Conservation (phyloP, 2,329 filamentous ascomycete genomes). For the Leptodontidium sp. region DNA sequence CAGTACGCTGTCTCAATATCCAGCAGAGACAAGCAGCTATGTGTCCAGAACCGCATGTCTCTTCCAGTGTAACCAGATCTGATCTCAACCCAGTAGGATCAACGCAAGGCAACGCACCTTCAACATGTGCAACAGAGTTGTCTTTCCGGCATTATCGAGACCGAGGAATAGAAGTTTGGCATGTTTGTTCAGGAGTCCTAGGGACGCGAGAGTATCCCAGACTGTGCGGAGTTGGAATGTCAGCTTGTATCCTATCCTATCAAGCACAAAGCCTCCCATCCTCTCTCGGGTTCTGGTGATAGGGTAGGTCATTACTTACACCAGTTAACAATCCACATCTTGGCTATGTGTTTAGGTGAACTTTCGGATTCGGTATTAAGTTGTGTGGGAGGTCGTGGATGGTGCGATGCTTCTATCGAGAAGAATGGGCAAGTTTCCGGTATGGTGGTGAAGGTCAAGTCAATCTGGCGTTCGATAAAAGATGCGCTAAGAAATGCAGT, state of each 20-base stretch:
- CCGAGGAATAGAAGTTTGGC: constrained; percentile 94
- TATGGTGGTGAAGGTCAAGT: constrained; percentile 19
- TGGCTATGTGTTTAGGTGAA: constrained; percentile 26
- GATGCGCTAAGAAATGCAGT: constrained; percentile 15
- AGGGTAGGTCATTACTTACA: constrained; percentile 65
- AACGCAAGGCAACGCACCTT: constrained; percentile 67
- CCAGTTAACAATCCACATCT: constrained; percentile 96
- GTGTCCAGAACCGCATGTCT: constrained; percentile 11
- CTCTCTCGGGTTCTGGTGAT: constrained; percentile 2
- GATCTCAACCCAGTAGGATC: constrained; percentile 7
- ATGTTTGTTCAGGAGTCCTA: constrained; percentile 94
- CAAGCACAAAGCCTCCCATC: background rate
- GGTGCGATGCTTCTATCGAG: constrained; percentile 4
- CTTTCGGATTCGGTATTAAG: background rate
- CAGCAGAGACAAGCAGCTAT: constrained; percentile 15
- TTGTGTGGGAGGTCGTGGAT: background rate
- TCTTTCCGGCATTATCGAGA: constrained; percentile 95
- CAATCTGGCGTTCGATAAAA: constrained; percentile 25
- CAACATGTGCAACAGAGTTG: constrained; percentile 91
- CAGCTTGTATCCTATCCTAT: constrained; percentile 37
- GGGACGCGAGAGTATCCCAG: constrained; percentile 87
- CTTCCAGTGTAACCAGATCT: constrained; percentile 8
- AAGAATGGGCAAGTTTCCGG: constrained; percentile 12
- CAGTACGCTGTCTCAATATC: constrained; percentile 29
- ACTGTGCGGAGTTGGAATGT: constrained; percentile 59